These are phyloP conservation scores for Solanum ahanhuiri DNA, from an alignment of 257 asterid genomes.

Conservation along the genomic window DNA sequence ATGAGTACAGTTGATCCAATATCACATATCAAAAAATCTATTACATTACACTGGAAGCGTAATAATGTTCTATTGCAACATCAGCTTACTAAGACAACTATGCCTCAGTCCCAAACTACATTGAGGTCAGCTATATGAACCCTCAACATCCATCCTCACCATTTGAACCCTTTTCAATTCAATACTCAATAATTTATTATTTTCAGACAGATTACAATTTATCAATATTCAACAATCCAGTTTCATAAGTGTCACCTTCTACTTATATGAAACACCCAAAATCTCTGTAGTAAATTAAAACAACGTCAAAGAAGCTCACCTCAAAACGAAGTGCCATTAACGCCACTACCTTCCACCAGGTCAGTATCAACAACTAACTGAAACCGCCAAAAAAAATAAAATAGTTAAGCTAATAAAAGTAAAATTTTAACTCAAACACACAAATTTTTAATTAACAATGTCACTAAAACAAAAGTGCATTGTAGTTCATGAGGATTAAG, in stretches of 20 bases:
- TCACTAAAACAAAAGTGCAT: not conserved
- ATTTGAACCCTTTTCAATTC: not conserved
- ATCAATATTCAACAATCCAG: not conserved
- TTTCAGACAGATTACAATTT: not conserved
- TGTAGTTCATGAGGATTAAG: not conserved
- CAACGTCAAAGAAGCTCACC: conserved; percentile 5
- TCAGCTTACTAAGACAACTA: not conserved
- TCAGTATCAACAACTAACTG: not conserved
- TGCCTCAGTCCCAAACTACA: not conserved
- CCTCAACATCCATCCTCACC: not conserved
- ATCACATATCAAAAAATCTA: not conserved
- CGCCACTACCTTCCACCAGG: not conserved
- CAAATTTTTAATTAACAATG: not conserved
- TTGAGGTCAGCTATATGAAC: not conserved
- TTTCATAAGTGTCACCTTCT: not conserved
- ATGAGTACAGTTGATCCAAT: not conserved
- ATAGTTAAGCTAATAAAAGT: not conserved
- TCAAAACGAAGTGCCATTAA: conserved; percentile 40
- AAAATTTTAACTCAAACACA: not conserved
- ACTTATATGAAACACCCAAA: not conserved
- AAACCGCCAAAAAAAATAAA: not conserved
- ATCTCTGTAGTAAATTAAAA: not conserved
- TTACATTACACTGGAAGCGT: not conserved
- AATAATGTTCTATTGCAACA: not conserved
- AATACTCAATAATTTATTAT: not conserved